phyloP scores from a whole-genome alignment of 208 protist species.

The Acanthamoeba rhysodes region DNA sequence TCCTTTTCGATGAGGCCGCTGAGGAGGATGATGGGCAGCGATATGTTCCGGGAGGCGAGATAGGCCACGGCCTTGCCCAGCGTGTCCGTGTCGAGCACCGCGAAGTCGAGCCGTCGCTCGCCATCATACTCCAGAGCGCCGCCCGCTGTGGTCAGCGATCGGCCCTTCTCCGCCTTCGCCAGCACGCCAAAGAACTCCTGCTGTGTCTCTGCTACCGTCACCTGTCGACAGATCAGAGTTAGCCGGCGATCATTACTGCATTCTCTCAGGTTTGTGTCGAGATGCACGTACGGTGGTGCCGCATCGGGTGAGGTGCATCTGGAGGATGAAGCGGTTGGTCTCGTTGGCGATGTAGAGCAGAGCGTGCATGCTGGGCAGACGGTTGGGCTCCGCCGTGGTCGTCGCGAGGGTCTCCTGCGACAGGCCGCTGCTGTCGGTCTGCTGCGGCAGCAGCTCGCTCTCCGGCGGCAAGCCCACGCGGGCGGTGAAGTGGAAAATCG shows the following conservation, averaged over 20 bases:
- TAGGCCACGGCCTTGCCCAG: slow-evolving; percentile 1
- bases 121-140: neutral
- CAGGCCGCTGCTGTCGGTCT: neutral
- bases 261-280: neutral
- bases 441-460: neutral
- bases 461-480: slow-evolving; percentile 13
- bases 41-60: neutral
- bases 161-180: neutral
- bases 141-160: neutral
- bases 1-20: slow-evolving; percentile 52
- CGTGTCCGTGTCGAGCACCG: slow-evolving; percentile 40
- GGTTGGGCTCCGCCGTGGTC: neutral
- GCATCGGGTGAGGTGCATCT: slow-evolving; percentile 44
- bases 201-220: neutral
- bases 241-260: neutral
- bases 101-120: neutral
- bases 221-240: neutral
- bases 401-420: neutral
- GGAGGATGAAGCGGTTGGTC: slow-evolving; percentile 53
- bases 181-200: slow-evolving; percentile 22
- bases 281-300: slow-evolving; percentile 1
- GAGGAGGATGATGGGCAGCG: slow-evolving; percentile 20
- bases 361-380: slow-evolving; percentile 29
- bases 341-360: slow-evolving; percentile 55
- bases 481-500: slow-evolving; percentile 39